Conservation (phyloP, 345 rosid species). For the Cardiospermum halicacabum region DNA sequence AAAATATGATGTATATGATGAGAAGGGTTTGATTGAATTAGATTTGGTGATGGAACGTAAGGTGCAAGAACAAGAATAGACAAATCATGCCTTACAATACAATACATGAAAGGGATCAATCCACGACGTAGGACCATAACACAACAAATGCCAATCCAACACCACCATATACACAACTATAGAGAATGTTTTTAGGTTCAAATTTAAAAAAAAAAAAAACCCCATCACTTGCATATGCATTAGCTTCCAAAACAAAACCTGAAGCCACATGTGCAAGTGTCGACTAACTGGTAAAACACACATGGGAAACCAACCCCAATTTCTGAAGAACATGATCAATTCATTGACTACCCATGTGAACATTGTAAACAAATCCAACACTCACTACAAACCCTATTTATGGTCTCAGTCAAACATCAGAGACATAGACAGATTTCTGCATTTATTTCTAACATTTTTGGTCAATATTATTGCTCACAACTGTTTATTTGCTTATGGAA, state of each 20-base stretch:
- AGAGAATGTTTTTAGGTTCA: constrained; percentile 21
- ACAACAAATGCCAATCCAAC: constrained; percentile 5
- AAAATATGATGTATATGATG: too few relatives aligned
- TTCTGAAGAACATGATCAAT: neutral
- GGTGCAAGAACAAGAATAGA: constrained; percentile 9
- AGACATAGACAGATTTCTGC: constrained; percentile 1
- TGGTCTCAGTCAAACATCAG: constrained; percentile 23
- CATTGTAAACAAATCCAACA: constrained; percentile 15
- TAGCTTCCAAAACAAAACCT: constrained; percentile 4
- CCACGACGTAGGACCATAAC: neutral
- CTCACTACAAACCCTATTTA: constrained; percentile 14
- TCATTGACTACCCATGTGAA: constrained; percentile 24
- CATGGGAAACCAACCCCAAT: constrained; percentile 13
- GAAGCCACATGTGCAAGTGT: constrained; percentile 35
- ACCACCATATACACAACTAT: neutral
- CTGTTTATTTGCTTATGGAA: too few relatives aligned
- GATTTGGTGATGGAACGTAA: constrained; percentile 3
- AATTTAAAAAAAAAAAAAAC: neutral
- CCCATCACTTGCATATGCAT: constrained; percentile 2
- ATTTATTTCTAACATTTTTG: constrained; percentile 4
- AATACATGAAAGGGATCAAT: neutral
- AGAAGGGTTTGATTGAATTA: too few relatives aligned
- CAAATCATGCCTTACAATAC: neutral
- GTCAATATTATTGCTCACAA: neutral
- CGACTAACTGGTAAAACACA: constrained; percentile 24